Evolutionary conservation across 768 basidiomycete species (phyloP), one percentile per base, ranked within the genome.

Genomic region (Cystobasidium onofrii): DNA sequence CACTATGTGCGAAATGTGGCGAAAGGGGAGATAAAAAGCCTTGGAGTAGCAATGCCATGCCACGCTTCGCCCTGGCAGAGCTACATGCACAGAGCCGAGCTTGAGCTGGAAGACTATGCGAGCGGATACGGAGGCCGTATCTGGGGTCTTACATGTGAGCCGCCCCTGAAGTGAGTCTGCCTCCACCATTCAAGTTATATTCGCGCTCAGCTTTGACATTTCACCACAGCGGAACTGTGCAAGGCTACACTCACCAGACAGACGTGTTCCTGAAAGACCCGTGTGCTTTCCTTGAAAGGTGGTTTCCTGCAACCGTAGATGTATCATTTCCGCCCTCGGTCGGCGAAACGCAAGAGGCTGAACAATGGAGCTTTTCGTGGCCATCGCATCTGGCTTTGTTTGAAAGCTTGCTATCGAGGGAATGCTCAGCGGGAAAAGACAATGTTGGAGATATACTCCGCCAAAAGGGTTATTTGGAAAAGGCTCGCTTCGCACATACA

Each of bases 11-110:
- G 87, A 34, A 78, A 81, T 29, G 82, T 90, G 54, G 84, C 88
- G 76, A 0, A n/a, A 44, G 78, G 83, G 12, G 83, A 87, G n/a
- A 82, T 89, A 29, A 75, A 76, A 1, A 83, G 85, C 20, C 82
- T 95, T 25, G 92, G 90, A 0, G 87, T 92, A 77, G 81, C 97
- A 27, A 94, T 92, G 90, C 95, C 96, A 10, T 99, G 96, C 75
- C 95, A 99, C 82, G 96, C 93, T 25, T 91, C 90, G 0, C 95
- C 95, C 4, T 92, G 90, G 83, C 89, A 91, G 78, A 87, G 92
- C 1, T 88, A 92, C 80, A 80, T 98, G 10, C 95, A 98, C 80
- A 84, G 87, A 25, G 82, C 83, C 27, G 85, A 89, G 62, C 84
- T 91, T 9, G 86, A 86, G 23, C 79, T 82, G 17, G 76, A 76